Evolutionary conservation across 345 rosid genomes (phyloP).

Genomic region (Dipteronia sinensis): DNA sequence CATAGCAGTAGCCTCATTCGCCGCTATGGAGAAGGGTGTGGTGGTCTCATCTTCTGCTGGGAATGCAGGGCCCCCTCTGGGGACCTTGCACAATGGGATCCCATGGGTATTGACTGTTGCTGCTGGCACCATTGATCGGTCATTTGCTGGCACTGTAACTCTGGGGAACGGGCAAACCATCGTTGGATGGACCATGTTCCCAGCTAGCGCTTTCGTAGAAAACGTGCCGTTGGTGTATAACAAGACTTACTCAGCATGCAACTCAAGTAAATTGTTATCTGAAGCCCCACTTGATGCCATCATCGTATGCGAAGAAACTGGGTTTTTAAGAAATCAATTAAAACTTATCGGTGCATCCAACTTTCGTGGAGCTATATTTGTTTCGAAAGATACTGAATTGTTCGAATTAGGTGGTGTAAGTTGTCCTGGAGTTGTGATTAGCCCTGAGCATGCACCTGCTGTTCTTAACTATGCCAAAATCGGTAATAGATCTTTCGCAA

Average conservation of each 20-base stretch:
- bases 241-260: constrained; percentile 28
- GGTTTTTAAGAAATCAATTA: constrained; percentile 7
- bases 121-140: constrained; percentile 36
- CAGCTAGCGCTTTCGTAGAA: constrained; percentile 30
- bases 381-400: constrained; percentile 24
- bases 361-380: constrained; percentile 34
- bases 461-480: constrained; percentile 20
- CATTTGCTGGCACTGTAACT: constrained; percentile 33
- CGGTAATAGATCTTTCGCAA: constrained; percentile 6
- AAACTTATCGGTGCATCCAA: constrained; percentile 14
- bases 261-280: constrained; percentile 26
- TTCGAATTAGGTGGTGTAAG: neutral
- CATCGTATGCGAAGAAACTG: constrained; percentile 37
- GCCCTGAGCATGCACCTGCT: constrained; percentile 12
- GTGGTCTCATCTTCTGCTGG: constrained; percentile 26
- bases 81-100: constrained; percentile 45
- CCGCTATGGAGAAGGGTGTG: constrained; percentile 20
- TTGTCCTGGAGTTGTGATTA: constrained; percentile 20
- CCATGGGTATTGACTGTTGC: constrained; percentile 51
- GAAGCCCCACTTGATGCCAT: constrained; percentile 17
- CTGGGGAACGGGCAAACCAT: constrained; percentile 38
- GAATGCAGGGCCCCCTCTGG: constrained; percentile 23
- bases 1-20: constrained; percentile 25
- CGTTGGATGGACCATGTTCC: constrained; percentile 40
- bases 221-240: constrained; percentile 33